Evolutionary conservation across 306 rosid species (phyloP), one percentile per base, ranked within the genome.

Genomic region (Urtica urens): DNA sequence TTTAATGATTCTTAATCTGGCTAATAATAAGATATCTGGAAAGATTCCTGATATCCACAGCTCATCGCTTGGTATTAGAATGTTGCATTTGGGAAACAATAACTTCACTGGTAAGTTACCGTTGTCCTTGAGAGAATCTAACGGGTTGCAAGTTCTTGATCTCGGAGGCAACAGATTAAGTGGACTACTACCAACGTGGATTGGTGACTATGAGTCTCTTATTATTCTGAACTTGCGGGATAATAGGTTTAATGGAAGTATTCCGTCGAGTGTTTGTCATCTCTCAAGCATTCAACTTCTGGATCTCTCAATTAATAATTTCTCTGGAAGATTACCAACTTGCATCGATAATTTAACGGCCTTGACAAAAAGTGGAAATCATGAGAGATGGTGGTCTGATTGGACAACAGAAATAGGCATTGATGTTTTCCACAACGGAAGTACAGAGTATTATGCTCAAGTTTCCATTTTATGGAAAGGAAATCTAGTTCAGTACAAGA

Each of bases 141-240:
- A 0, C 4, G 7, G 2, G 0, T 23, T 68, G 10, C 6, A 0
- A 13, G 21, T 38, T 41, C 4, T 68, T 6, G 57, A 62, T 50
- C 6, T 62, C 2, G 57, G 54, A 27, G 46, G 41, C 6, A 68
- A 68, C 39, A 16, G 18, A n/a, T 50, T 68, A 1, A 55, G 28
- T 3, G 53, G 69, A 7, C n/a, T n/a, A 8, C 19, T 68, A 13
- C 59, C 67, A 4, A 5, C 28, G 1, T 67, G 68, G 68, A 8
- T 56, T 21, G 69, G 69, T 5, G 13, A 7, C 0, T 23, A 16
- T 2, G 19, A 49, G 7, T 8, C 35, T 12, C 42, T 62, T 53
- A 19, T 5, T 23, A 50, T 62, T 38, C 24, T 50, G 6, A 35
- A 35, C 4, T 56, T 62, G 3, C 26, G 41, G 1, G 38, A 28